Evolutionary conservation across 108 stramenopile genomes (phyloP).

Genomic region (Pseudonitzschia delicatissima): DNA sequence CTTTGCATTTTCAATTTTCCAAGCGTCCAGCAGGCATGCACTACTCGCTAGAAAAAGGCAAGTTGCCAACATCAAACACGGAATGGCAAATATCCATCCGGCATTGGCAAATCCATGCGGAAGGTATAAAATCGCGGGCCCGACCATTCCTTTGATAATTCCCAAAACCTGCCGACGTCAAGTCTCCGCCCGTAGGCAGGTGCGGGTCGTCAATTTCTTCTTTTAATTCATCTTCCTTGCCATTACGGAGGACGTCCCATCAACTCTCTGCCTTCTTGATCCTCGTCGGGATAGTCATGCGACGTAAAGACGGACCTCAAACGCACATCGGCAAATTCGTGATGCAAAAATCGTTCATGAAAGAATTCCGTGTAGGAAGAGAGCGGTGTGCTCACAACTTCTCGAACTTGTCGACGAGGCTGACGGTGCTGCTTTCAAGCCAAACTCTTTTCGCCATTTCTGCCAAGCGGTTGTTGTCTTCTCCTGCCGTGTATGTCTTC

Average conservation of each 20-base stretch:
- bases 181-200: slow-evolving; percentile 38
- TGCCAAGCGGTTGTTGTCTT: slow-evolving; percentile 52
- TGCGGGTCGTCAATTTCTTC: slow-evolving; percentile 41
- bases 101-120: slow-evolving; percentile 59
- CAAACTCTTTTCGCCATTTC: slow-evolving; percentile 56
- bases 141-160: slow-evolving; percentile 66
- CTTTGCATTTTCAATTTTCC: slow-evolving; percentile 38
- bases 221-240: slow-evolving; percentile 15
- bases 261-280: slow-evolving; percentile 23
- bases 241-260: slow-evolving; percentile 22
- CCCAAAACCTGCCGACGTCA: slow-evolving; percentile 48
- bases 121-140: slow-evolving; percentile 62
- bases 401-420: slow-evolving; percentile 38
- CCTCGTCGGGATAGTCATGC: slow-evolving; percentile 11
- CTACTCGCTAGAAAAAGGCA: slow-evolving; percentile 42
- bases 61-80: slow-evolving; percentile 41
- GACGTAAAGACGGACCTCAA: slow-evolving; percentile 29
- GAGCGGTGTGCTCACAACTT: slow-evolving; percentile 16
- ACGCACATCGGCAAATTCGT: slow-evolving; percentile 22
- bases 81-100: slow-evolving; percentile 50
- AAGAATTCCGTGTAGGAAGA: slow-evolving; percentile 15
- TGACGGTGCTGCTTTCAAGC: slow-evolving; percentile 37
- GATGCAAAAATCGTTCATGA: slow-evolving; percentile 19
- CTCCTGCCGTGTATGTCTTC: slow-evolving; percentile 63
- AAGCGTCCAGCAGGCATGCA: slow-evolving; percentile 44